phyloP scores from a whole-genome alignment of 176 grass and related monocot genomes.

The Triticum aestivum region DNA sequence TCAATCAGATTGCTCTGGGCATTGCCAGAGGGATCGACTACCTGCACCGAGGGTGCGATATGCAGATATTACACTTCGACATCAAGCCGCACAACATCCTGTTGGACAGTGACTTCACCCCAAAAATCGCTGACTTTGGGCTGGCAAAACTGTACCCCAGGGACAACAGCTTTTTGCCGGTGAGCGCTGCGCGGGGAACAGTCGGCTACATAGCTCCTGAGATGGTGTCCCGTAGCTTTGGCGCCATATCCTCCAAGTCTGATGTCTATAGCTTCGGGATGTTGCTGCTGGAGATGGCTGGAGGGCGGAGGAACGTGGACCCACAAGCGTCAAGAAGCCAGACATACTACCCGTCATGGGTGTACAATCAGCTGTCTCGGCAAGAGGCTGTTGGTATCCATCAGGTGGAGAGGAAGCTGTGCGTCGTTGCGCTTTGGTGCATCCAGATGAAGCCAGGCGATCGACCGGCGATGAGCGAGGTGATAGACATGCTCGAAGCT shows the following conservation, averaged over 20 bases:
- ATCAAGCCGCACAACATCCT: slow-evolving; percentile 1
- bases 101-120: neutral
- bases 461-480: neutral
- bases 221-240: slow-evolving; percentile 18
- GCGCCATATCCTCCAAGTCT: neutral
- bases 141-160: neutral
- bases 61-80: neutral
- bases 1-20: neutral
- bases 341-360: neutral
- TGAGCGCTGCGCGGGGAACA: neutral
- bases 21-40: neutral
- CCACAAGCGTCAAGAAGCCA: neutral
- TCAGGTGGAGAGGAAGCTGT: slow-evolving; percentile 2
- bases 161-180: neutral
- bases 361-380: neutral
- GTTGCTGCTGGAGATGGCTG: neutral
- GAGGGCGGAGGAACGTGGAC: neutral
- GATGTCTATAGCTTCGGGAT: neutral
- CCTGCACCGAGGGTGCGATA: neutral
- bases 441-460: neutral
- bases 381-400: neutral
- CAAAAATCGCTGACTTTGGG: neutral
- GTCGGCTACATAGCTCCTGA: neutral
- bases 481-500: slow-evolving; percentile 1
- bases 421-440: neutral